Evolutionary conservation across 768 basidiomycete species (phyloP), one percentile per base, ranked within the genome.

Genomic region (Pilatotrama ljubarskyi): DNA sequence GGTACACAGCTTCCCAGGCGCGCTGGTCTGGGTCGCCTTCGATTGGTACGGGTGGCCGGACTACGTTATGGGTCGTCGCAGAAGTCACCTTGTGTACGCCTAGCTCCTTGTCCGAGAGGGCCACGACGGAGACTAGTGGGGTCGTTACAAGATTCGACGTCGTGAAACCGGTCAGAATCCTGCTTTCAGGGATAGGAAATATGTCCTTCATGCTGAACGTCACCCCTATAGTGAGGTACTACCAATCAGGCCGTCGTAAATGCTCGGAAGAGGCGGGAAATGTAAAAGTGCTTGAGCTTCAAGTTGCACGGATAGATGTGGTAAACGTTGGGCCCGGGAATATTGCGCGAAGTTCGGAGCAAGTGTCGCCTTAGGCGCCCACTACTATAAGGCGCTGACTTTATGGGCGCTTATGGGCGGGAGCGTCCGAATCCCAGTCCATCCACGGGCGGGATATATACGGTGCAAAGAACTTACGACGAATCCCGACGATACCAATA

Each of bases 1-100:
- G 81, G 64, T 84, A 89, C 20, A 78, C 72, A 0, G 86, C 84
- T 67, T 87, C 84, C 85, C 86, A 88, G 18, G 84, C 84, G 4
- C 40, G 48, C 40, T 42, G 8, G 13, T 49, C 14, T 35, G 25
- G 22, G 55, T 58, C 43, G 26, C 13, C 68, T 59, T 18, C 66
- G 5, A 77, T 25, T 8, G 53, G 47, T 5, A 57, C 17, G 1
- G 75, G 70, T 3, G 74, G 61, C n/a, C 43, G 22, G 50, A 74
- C 74, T 47, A 76, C 59, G 13, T 58, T 13, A 46, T 74, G 74
- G 11, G 72, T 65, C 0, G 78, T 79, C 22, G 69, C 68, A 0
- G 75, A 73, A 1, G 75, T 72, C 22, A 78, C 71, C 56, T 78
- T 82, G 69, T 84, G 80, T 5, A 85, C 78, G 1, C 82, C 82